phyloP scores from a whole-genome alignment of 768 basidiomycete species.

The Coprinellus aureogranulatus region DNA sequence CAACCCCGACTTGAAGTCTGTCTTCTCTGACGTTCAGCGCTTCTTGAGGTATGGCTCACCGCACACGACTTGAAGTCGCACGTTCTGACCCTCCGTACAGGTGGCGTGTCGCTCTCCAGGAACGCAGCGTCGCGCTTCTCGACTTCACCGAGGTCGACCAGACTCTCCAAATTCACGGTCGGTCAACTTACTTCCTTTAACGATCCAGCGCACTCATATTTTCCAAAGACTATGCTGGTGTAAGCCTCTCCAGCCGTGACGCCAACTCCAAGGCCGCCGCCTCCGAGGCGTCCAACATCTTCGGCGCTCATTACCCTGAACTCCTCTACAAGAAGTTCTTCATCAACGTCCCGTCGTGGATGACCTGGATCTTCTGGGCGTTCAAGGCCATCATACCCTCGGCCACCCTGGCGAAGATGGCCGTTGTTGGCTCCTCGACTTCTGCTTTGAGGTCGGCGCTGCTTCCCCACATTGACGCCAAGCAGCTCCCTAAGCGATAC shows the following conservation, averaged over 20 bases:
- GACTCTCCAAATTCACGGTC: slow-evolving; percentile 72
- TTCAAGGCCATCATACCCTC: slow-evolving; percentile 75
- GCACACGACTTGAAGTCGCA: too few species aligned
- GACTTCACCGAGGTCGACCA: slow-evolving; percentile 76
- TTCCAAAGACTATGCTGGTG: slow-evolving; percentile 69
- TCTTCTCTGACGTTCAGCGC: slow-evolving; percentile 73
- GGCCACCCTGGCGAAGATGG: slow-evolving; percentile 76
- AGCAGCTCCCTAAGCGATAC: slow-evolving; percentile 65
- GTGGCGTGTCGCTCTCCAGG: slow-evolving; percentile 81
- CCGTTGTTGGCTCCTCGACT: slow-evolving; percentile 67
- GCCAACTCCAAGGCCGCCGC: slow-evolving; percentile 78
- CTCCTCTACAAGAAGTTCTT: slow-evolving; percentile 80
- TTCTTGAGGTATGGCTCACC: slow-evolving; percentile 59
- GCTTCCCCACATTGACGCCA: slow-evolving; percentile 50
- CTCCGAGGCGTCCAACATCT: slow-evolving; percentile 69
- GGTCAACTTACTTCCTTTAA: slow-evolving; percentile 7
- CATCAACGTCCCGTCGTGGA: slow-evolving; percentile 72
- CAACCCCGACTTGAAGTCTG: slow-evolving; percentile 58
- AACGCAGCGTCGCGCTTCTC: slow-evolving; percentile 56
- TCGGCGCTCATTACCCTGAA: slow-evolving; percentile 77
- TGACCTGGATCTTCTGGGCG: slow-evolving; percentile 82
- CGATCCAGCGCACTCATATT: background rate
- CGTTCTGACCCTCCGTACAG: slow-evolving; percentile 33
- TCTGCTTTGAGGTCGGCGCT: slow-evolving; percentile 59
- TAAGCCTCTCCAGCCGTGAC: slow-evolving; percentile 60